A percentile compares a stretch with the other conserved stretches of the same genome.
phyloP scores from a whole-genome alignment of 768 basidiomycete genomes.

The Hypholoma sublateritium region DNA sequence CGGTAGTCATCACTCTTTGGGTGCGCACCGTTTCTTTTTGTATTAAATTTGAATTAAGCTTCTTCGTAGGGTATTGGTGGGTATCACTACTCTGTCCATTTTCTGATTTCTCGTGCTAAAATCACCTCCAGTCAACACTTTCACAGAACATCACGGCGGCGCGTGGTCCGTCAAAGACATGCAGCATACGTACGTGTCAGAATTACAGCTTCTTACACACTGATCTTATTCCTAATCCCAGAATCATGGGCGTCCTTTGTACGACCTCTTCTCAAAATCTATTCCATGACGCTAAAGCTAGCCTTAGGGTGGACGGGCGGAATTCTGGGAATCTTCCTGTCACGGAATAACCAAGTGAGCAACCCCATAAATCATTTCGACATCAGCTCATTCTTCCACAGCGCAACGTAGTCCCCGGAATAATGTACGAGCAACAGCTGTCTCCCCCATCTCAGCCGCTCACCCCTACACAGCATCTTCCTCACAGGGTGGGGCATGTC shows the following conservation, averaged over 20 bases:
- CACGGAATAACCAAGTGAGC: slow-evolving; percentile 72
- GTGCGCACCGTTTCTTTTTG: slow-evolving; percentile 25
- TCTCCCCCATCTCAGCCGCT: not conserved
- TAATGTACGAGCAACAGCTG: slow-evolving; percentile 55
- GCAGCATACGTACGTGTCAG: slow-evolving; percentile 79
- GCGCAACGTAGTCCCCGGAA: slow-evolving; percentile 77
- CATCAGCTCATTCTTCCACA: slow-evolving; percentile 22
- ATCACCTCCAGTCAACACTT: slow-evolving; percentile 73
- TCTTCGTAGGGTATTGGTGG: slow-evolving; percentile 53
- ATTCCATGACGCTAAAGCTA: slow-evolving; percentile 2
- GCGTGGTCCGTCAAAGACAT: slow-evolving; percentile 90
- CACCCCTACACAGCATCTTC: slow-evolving; percentile 56
- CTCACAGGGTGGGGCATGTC: slow-evolving; percentile 96
- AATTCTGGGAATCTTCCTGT: slow-evolving; percentile 80
- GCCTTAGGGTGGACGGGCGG: slow-evolving; percentile 88
- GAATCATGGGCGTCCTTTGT: slow-evolving; percentile 76
- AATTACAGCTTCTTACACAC: not conserved
- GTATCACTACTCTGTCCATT: slow-evolving; percentile 16
- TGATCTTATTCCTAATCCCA: slow-evolving; percentile 21
- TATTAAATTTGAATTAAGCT: not conserved
- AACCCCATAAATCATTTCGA: not conserved
- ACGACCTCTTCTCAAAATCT: slow-evolving; percentile 21
- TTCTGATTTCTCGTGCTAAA: not conserved
- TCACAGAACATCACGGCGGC: slow-evolving; percentile 85
- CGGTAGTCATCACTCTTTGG: slow-evolving; percentile 59